phyloP scores from a whole-genome alignment of 192 early-diverging fungal species.

The Gonapodya prolifera region DNA sequence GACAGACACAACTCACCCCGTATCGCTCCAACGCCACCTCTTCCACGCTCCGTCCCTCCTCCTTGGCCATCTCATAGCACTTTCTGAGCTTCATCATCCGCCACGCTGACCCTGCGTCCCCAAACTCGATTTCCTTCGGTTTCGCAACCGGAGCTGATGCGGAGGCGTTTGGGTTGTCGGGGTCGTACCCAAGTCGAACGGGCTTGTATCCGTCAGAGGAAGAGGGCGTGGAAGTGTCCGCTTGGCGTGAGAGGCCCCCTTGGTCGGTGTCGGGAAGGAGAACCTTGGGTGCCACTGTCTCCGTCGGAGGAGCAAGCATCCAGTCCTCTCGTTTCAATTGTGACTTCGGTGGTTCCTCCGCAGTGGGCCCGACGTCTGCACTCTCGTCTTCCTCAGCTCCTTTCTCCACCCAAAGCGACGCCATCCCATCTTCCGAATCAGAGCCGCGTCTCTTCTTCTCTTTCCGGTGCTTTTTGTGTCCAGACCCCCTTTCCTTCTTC shows the following conservation, averaged over 20 bases:
- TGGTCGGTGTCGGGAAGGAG: constrained; percentile 4
- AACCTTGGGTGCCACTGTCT: constrained; percentile 10
- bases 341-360: background rate
- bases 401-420: constrained; percentile 20
- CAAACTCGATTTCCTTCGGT: constrained; percentile 21
- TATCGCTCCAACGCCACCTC: constrained; percentile 61
- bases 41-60: constrained; percentile 41
- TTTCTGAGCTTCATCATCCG: constrained; percentile 67
- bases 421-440: constrained; percentile 11
- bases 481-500: constrained; percentile 11
- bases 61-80: constrained; percentile 51
- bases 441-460: background rate
- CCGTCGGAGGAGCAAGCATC: constrained; percentile 5
- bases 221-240: background rate
- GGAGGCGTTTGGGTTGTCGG: background rate
- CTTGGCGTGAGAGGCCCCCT: constrained; percentile 2
- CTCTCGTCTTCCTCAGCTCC: background rate
- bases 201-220: constrained; percentile 9
- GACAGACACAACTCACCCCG: constrained; percentile 31
- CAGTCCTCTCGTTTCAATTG: background rate
- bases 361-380: background rate
- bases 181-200: constrained; percentile 5
- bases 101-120: constrained; percentile 52
- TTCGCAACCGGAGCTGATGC: constrained; percentile 12
- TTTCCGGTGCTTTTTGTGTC: background rate